Percentiles rank a stretch among this genome's conserved stretches.
Evolutionary conservation across 1,284 basidiomycete species (phyloP).

Genomic region (Sanghuangporus weigelae): DNA sequence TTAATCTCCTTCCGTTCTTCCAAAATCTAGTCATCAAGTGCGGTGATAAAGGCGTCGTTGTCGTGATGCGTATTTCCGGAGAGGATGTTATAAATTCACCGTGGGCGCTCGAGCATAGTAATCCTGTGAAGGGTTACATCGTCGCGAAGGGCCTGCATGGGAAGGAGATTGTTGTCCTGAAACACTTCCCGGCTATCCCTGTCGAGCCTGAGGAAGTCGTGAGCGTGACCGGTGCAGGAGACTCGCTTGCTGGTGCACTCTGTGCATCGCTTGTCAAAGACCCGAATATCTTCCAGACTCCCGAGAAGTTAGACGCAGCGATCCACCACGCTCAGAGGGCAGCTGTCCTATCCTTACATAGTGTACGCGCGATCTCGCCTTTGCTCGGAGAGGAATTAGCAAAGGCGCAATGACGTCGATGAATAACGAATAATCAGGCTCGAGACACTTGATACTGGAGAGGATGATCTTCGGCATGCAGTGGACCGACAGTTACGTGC

Average conservation of each 20-base stretch:
- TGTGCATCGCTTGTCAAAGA: conserved; percentile 49
- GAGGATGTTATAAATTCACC: conserved; percentile 33
- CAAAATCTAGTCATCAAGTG: conserved; percentile 80
- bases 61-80: conserved; percentile 53
- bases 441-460: background rate
- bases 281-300: conserved; percentile 41
- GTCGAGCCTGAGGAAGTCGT: conserved; percentile 42
- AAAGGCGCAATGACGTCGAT: background rate
- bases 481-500: conserved; percentile 54
- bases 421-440: background rate
- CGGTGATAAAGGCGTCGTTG: conserved; percentile 60
- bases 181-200: conserved; percentile 61
- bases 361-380: conserved; percentile 64
- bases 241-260: conserved; percentile 79
- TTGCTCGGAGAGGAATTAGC: conserved; percentile 24
- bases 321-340: conserved; percentile 57
- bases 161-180: conserved; percentile 50
- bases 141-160: conserved; percentile 44
- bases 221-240: conserved; percentile 89
- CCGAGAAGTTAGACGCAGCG: conserved; percentile 35
- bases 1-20: conserved; percentile 78
- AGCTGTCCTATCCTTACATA: conserved; percentile 59
- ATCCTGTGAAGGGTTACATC: conserved; percentile 42
- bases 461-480: conserved; percentile 22
- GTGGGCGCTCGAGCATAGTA: conserved; percentile 47